Base-by-base conservation (phyloP, 768 basidiomycete species). In the Termitomyces sp. region DNA sequence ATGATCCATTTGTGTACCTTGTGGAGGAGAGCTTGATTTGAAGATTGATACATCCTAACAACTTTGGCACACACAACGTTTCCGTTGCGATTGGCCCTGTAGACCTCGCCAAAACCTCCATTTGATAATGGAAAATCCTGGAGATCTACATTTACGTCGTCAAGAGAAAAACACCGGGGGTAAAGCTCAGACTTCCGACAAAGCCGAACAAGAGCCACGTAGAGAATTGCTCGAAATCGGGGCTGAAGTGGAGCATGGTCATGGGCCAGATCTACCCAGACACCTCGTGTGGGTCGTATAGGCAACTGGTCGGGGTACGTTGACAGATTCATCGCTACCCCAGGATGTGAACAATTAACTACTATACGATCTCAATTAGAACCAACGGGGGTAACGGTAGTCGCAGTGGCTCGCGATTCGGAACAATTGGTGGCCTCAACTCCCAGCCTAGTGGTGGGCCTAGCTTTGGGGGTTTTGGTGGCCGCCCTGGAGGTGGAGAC, bases 241-340 rank as follows among this genome's bases (percentile, higher is more conserved):
- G 33, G 39, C n/a, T 59, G 53, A 1, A 64, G 55, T 26, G 54
- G 51, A 24, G 59, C 56, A 45, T 62, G 59, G 48, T 69, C 68
- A 7, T 83, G 83, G 83, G 68, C 72, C 18, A 69, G 75, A 24
- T 72, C 76, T 6, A 47, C 75, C 24, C 63, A 67, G 42, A 60
- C 69, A 54, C 74, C 76, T 18, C 74, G 82, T 56, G 71, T 83
- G 6, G 83, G 83, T 22, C 75, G 84, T 45, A 75, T 86, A 58
- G 84, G 84, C 14, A 76, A 80, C 56, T 82, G 82, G 82, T 69
- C 73, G 32, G 65, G 66, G 69, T 78, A 46, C 36, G 62, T 58
- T 27, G 45, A 53, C 33, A 34, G 16, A 26, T 49, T 34, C 45
- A 22, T 53, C 30, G 34, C 51, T 34, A 24, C 62, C 13, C 50